A percentile compares a stretch with the other conserved stretches of the same genome.
Conservation (phyloP, 768 basidiomycete species). For the Galerina sulciceps region DNA sequence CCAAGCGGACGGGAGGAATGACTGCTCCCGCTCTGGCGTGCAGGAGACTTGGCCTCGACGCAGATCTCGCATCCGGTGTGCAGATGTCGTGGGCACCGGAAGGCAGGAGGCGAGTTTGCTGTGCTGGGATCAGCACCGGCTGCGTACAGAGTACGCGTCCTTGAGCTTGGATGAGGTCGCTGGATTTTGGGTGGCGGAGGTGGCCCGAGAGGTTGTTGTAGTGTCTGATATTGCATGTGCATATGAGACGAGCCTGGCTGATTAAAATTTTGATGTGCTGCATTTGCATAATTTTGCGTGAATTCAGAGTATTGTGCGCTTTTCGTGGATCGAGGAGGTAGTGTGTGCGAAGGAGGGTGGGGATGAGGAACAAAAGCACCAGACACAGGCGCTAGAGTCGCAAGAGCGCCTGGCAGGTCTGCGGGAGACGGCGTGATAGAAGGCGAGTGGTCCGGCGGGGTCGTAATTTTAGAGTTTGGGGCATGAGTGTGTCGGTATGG, state of each 20-base stretch:
- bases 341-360: constrained; percentile 12
- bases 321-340: constrained; percentile 13
- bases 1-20: constrained; percentile 20
- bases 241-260: constrained; percentile 5
- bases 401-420: constrained; percentile 32
- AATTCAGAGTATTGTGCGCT: constrained; percentile 20
- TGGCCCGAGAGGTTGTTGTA: constrained; percentile 21
- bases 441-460: constrained; percentile 27
- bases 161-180: constrained; percentile 31
- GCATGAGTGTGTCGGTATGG: constrained; percentile 45
- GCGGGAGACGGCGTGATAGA: constrained; percentile 26
- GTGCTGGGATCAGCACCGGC: constrained; percentile 65
- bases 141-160: constrained; percentile 56
- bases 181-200: constrained; percentile 12
- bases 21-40: constrained; percentile 29
- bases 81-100: constrained; percentile 76
- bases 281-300: constrained; percentile 12
- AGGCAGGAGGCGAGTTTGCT: constrained; percentile 62
- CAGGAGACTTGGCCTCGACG: constrained; percentile 57
- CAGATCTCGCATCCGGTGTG: constrained; percentile 79
- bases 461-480: constrained; percentile 24
- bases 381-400: constrained; percentile 30
- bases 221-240: constrained; percentile 17
- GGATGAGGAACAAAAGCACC: constrained; percentile 28
- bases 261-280: constrained; percentile 14